Evolutionary conservation across 305 asterid species (phyloP), one percentile per base, ranked within the genome.

Genomic region (Fraxinus ornus): DNA sequence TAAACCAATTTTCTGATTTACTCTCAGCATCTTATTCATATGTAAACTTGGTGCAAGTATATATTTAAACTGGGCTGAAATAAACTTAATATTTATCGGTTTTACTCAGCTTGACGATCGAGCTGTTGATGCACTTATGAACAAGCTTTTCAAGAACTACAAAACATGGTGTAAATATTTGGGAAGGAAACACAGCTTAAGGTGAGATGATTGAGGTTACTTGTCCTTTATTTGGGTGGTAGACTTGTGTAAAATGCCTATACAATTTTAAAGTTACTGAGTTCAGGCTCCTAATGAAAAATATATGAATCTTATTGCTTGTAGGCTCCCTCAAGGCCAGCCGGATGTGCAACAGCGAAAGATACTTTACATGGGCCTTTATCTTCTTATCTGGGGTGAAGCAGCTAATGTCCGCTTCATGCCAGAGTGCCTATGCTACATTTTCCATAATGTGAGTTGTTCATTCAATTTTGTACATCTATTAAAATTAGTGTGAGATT

Each of bases 361-460:
- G 90, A 86, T 97, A 86, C 98, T 97, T 80, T 94, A 97, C 86
- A 92, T 97, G 98, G 99, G 99, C 80, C 98, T 97, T 73, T 97
- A 92, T 89, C 98, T 97, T 88, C 98, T 97, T 83, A 93, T 97
- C 78, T 97, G 99, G 99, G 99, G 99, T 41, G 99, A 97, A 91
- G 99, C 97, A 72, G 98, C 97, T 85, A 97, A 97, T 80, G 85
- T 93, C 52, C 96, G 98, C 73, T 97, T 97, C 93, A 91, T 97
- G 94, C 99, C 99, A 32, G 99, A 97, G 95, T 97, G 98, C 86
- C 89, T 97, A 60, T 95, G 99, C 93, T 97, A 97, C 90, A 97
- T 97, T 88, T 97, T 97, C 84, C 99, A 95, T 86, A 97, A 95
- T 78, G 99, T 97, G 80, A 89, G 99, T 86, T 80, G 72, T 85